Base-by-base conservation (phyloP, 73 alveolate genomes). In the Paramecium pentaurelia region DNA sequence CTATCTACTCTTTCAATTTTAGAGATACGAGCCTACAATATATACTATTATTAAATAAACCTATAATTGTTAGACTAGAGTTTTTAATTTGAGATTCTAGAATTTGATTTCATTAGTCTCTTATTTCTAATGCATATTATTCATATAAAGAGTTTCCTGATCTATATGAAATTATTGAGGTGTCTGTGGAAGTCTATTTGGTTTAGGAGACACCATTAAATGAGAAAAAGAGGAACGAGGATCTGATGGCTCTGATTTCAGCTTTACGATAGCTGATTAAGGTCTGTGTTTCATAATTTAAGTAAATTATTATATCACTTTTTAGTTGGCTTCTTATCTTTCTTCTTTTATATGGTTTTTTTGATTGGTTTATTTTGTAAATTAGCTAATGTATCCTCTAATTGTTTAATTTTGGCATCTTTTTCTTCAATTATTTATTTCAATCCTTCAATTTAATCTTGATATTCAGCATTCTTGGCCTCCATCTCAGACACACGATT, bases 271-370 rank as follows among this genome's bases (percentile, higher is more conserved):
- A 1, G 88, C 88, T 34, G 88, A 75, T 75, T 75, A 40, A 34
- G 88, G 88, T 75, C 88, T 75, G 16, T 18, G 49, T 75, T 36
- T 34, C 88, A 75, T 75, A 0, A 54, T 54, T 54, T 54, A 54
- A 54, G 70, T 54, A 54, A 54, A 54, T 54, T 54, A 54, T 54
- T 54, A 54, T 54, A 54, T 54, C 70, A 54, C 70, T 54, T 54
- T 54, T 54, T 54, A 54, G 70, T 54, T 54, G 70, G 16, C 70
- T 18, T 54, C 70, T 54, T 54, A 54, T 54, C 70, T 54, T 54
- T 54, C 70, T 54, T 54, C 70, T 54, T 54, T 54, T 54, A 54
- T 3, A 54, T 54, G 34, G 32, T 54, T 54, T 54, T 54, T 54
- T 54, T 54, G 28, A 54, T 54, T 4, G 70, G 70, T 36, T 54